These are phyloP conservation scores for Daedaleopsis sinensis DNA, from an alignment of 768 basidiomycete genomes.

Conservation along the genomic window DNA sequence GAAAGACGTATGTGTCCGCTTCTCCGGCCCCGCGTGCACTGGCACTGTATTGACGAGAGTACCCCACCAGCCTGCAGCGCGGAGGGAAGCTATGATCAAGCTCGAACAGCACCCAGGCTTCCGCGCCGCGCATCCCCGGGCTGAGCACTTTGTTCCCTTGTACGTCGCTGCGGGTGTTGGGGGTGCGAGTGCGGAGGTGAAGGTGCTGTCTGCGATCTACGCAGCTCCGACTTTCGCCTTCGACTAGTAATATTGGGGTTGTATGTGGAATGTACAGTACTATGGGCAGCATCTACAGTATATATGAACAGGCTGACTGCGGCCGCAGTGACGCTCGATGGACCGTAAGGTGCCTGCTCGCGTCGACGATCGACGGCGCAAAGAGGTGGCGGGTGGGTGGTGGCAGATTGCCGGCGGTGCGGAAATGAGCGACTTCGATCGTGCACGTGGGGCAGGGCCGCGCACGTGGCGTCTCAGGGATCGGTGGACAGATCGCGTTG, in stretches of 20 bases:
- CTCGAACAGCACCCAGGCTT: slow-evolving; percentile 65
- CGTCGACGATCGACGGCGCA: neutral
- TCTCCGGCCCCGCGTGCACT: neutral
- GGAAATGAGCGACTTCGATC: neutral
- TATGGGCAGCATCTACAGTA: neutral
- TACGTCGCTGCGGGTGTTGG: slow-evolving; percentile 79
- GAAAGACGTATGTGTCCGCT: slow-evolving; percentile 46
- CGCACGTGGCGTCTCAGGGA: slow-evolving; percentile 17
- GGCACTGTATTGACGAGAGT: neutral
- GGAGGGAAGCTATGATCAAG: slow-evolving; percentile 56
- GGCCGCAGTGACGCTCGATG: neutral
- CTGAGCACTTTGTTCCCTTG: slow-evolving; percentile 82
- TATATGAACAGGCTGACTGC: neutral
- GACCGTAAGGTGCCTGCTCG: neutral
- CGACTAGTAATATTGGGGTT: slow-evolving; percentile 42
- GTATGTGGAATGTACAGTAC: neutral
- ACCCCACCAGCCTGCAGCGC: slow-evolving; percentile 43
- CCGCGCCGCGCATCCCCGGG: slow-evolving; percentile 69
- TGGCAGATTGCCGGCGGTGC: neutral
- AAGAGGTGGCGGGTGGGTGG: too few relatives aligned
- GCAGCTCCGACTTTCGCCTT: slow-evolving; percentile 71
- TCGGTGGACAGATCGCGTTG: slow-evolving; percentile 1
- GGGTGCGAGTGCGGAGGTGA: slow-evolving; percentile 49
- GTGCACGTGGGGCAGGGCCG: neutral
- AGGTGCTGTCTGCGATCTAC: slow-evolving; percentile 53